Evolutionary conservation across 2,329 filamentous ascomycete genomes (phyloP), one percentile per base, ranked within the genome.

Genomic region (Penicillium paneum): DNA sequence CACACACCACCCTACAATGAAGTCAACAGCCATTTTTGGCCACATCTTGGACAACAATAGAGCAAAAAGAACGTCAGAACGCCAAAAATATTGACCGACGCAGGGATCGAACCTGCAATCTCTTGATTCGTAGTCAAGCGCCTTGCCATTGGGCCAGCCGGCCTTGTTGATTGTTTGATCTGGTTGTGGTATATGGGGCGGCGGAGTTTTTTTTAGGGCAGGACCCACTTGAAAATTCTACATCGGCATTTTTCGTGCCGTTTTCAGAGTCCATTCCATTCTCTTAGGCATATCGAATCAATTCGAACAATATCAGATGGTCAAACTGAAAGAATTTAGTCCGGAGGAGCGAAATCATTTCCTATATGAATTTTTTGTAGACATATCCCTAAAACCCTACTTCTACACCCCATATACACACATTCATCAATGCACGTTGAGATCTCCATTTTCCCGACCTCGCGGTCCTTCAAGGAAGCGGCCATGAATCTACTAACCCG

Each of bases 71-170:
- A 43, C 19, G 17, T 12, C 28, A 31, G 12, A 3, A 31, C 3
- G 10, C 7, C 17, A 32, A 44, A 44, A 44, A 21, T 0, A 32
- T 21, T 44, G 42, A 44, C 42, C 29, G 65, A 71, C 69, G 69
- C 68, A 71, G 69, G 69, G 62, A 47, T 77, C 74, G 74, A 77
- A 77, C 75, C 75, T 75, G 71, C 73, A 78, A 77, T 76, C 75
- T 77, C 72, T 76, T 76, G 75, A 77, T 77, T 75, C 76, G 76
- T 77, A 78, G 76, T 78, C 76, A 77, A 76, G 73, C 76, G 74
- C 76, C 74, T 77, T 78, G 71, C 76, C 75, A 77, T 77, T 77
- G 73, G 74, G 74, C 74, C 73, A 76, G 65, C 65, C 62, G 66
- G 60, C 66, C 66, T 32, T 5, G 12, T 8, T 2, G 0, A 2